These are phyloP conservation scores for Pleurotus platypus DNA, from an alignment of 768 basidiomycete genomes.

Conservation along the genomic window DNA sequence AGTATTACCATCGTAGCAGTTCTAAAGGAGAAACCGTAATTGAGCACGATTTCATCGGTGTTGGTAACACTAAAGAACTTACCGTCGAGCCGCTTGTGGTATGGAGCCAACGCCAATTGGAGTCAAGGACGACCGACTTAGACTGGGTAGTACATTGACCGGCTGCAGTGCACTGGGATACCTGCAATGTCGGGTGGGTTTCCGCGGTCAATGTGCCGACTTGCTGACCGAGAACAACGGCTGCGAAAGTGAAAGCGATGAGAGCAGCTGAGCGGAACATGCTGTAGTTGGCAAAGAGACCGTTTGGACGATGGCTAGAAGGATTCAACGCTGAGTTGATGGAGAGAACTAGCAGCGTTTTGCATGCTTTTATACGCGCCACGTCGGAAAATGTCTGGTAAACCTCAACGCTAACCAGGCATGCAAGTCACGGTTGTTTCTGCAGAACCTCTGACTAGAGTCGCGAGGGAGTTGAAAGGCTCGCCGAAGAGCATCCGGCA, in stretches of 20 bases:
- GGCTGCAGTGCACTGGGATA: slow-evolving; percentile 1
- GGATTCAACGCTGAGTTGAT: background rate
- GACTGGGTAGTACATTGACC: slow-evolving; percentile 2
- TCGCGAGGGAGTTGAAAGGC: background rate
- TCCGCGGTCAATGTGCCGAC: slow-evolving; percentile 7
- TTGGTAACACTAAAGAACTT: background rate
- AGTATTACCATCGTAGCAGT: slow-evolving; percentile 35
- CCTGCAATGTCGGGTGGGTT: background rate
- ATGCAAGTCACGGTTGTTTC: no score
- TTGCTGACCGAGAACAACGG: slow-evolving; percentile 4
- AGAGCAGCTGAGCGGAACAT: slow-evolving; percentile 6
- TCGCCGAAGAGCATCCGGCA: slow-evolving; percentile 5
- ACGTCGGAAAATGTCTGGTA: background rate
- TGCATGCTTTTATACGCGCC: background rate
- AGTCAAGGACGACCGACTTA: slow-evolving; percentile 4
- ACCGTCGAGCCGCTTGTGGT: slow-evolving; percentile 12
- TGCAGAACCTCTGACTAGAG: no score
- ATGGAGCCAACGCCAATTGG: slow-evolving; percentile 9
- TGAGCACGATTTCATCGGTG: background rate
- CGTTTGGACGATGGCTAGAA: background rate
- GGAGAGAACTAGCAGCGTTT: background rate
- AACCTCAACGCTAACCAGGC: background rate
- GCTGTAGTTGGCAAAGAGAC: background rate
- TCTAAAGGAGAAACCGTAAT: background rate
- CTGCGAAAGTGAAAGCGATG: slow-evolving; percentile 3